A percentile compares a stretch with the other conserved stretches of the same genome.
Conservation (phyloP, 2,329 filamentous ascomycete genomes). For the Aspergillus latus region DNA sequence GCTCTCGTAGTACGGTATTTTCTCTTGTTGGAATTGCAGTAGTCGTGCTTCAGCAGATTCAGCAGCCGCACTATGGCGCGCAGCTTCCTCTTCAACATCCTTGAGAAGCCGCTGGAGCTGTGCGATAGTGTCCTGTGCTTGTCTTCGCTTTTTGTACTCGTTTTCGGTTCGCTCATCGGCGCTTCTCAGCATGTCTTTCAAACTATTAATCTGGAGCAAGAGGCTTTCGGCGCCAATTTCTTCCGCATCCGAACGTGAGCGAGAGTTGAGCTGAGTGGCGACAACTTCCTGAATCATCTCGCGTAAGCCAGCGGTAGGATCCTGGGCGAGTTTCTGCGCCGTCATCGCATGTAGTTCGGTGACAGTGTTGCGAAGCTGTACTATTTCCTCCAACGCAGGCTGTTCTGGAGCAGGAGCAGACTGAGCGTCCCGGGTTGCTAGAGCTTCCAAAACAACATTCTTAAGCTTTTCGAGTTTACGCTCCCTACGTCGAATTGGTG, state of each 20-base stretch:
- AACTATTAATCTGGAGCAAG: slow-evolving; percentile 62
- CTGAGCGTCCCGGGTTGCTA: slow-evolving; percentile 51
- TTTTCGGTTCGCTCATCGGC: slow-evolving; percentile 65
- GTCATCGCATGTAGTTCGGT: slow-evolving; percentile 43
- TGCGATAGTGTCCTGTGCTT: slow-evolving; percentile 69
- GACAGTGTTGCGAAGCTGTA: slow-evolving; percentile 41
- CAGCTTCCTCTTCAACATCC: slow-evolving; percentile 60
- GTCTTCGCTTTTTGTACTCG: slow-evolving; percentile 62
- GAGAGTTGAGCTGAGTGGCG: slow-evolving; percentile 56
- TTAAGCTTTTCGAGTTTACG: slow-evolving; percentile 80
- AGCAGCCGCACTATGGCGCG: slow-evolving; percentile 48
- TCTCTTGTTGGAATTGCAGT: slow-evolving; percentile 66
- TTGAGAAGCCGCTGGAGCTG: slow-evolving; percentile 70
- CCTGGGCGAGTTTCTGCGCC: slow-evolving; percentile 35
- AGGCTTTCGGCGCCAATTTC: slow-evolving; percentile 51
- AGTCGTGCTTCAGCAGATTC: slow-evolving; percentile 67
- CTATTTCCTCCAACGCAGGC: slow-evolving; percentile 37
- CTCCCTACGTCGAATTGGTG: slow-evolving; percentile 67
- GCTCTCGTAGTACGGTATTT: slow-evolving; percentile 63
- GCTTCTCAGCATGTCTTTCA: slow-evolving; percentile 66
- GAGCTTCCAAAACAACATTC: slow-evolving; percentile 63
- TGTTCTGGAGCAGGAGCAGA: slow-evolving; percentile 24
- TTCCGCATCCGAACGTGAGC: slow-evolving; percentile 53
- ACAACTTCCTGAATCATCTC: slow-evolving; percentile 65
- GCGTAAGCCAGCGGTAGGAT: slow-evolving; percentile 55